Evolutionary conservation across 2,329 filamentous ascomycete species (phyloP).

Genomic region (Diaporthe australafricana): DNA sequence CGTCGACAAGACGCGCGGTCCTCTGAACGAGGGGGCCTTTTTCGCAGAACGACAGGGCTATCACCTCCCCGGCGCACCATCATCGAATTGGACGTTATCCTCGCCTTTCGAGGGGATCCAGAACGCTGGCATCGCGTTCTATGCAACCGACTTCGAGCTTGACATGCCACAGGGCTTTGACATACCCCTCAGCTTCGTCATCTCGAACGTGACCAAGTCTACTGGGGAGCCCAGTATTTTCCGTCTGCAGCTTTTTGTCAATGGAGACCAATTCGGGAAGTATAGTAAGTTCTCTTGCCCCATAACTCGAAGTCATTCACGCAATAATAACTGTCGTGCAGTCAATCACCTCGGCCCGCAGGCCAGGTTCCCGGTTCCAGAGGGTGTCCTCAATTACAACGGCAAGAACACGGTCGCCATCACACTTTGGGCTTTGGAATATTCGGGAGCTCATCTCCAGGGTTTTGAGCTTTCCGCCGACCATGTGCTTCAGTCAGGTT

Average conservation of each 20-base stretch:
- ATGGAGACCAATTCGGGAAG: constrained; percentile 74
- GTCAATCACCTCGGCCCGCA: constrained; percentile 81
- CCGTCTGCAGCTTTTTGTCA: constrained; percentile 73
- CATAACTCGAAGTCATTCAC: not conserved
- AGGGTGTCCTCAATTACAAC: constrained; percentile 77
- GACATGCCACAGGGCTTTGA: constrained; percentile 65
- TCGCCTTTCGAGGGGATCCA: constrained; percentile 50
- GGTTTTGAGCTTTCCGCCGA: not conserved
- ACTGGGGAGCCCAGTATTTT: constrained; percentile 47
- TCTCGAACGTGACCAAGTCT: constrained; percentile 51
- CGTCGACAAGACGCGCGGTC: constrained; percentile 63
- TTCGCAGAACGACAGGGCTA: constrained; percentile 68
- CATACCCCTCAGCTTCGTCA: constrained; percentile 66
- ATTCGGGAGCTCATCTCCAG: constrained; percentile 25
- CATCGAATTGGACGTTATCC: constrained; percentile 49
- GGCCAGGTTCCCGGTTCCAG: constrained; percentile 75
- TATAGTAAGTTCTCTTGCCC: constrained; percentile 30
- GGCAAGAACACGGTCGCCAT: constrained; percentile 78
- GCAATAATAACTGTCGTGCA: not conserved
- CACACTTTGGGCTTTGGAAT: constrained; percentile 75
- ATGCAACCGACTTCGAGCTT: constrained; percentile 62
- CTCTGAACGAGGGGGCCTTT: constrained; percentile 69
- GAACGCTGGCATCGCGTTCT: constrained; percentile 65
- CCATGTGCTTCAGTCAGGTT: not conserved
- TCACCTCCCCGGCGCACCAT: constrained; percentile 62